Evolutionary conservation across 495 filamentous ascomycete genomes (phyloP).

Genomic region (Penicillium crystallinum): DNA sequence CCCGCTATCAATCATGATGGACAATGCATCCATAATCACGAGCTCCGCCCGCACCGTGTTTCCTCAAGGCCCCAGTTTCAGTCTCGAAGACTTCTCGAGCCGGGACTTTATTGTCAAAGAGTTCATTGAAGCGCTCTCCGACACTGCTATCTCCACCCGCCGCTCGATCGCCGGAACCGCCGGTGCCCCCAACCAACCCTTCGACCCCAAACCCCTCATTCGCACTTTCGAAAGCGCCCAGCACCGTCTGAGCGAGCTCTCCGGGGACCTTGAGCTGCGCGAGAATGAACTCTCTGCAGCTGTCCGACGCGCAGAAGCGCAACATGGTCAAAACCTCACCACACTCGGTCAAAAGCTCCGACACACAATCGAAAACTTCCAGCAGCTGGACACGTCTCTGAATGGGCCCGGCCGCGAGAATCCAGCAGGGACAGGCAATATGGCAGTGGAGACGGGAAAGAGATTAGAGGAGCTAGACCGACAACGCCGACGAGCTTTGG

Average conservation of each 20-base stretch:
- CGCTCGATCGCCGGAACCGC: constrained; percentile 49
- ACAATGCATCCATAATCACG: constrained; percentile 37
- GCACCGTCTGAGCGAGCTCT: constrained; percentile 69
- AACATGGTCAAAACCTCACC: constrained; percentile 84
- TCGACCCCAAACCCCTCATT: constrained; percentile 97
- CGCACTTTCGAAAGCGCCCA: constrained; percentile 90
- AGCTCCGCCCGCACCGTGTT: constrained; percentile 58
- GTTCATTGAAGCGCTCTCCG: constrained; percentile 90
- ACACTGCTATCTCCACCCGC: constrained; percentile 72
- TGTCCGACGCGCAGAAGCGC: constrained; percentile 84
- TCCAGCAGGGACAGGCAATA: constrained; percentile 87
- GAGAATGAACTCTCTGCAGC: constrained; percentile 88
- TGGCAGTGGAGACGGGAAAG: constrained; percentile 91
- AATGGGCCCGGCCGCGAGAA: constrained; percentile 44
- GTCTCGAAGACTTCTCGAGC: constrained; percentile 78
- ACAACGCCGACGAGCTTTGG: constrained; percentile 81
- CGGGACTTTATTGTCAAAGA: constrained; percentile 95
- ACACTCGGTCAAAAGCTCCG: constrained; percentile 82
- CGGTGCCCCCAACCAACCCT: constrained; percentile 63
- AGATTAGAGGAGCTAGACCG: constrained; percentile 89
- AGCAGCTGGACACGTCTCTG: constrained; percentile 76
- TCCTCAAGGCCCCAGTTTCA: constrained; percentile 73
- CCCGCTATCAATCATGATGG: constrained; percentile 29
- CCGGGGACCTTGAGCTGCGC: constrained; percentile 74
- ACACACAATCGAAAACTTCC: constrained; percentile 83